Base-by-base conservation (phyloP, 2,329 filamentous ascomycete genomes). In the Teratosphaeria destructans region DNA sequence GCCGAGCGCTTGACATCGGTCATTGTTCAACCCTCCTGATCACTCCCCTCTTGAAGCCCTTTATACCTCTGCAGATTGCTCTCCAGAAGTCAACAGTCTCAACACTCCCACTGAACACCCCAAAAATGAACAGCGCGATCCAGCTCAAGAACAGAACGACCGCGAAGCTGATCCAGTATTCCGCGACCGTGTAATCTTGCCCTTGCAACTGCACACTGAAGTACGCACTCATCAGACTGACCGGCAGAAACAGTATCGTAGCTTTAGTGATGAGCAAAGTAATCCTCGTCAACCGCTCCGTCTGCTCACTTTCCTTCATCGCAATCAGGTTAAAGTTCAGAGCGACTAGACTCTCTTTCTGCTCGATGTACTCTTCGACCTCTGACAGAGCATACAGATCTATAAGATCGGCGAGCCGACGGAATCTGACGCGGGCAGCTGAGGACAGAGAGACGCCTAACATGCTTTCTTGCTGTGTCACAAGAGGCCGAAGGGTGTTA, bases 321-420 rank as follows among this genome's bases (percentile, higher is more conserved):
- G 87, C 84, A 60, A 87, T 89, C 63, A 91, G 79, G 71, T 88
- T 89, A 78, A 90, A 90, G 71, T 90, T 90, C 85, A 89, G 83
- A 63, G 82, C 82, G 3, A 87, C 85, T 29, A 91, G 75, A 0
- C 84, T 83, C 29, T 86, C 84, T 68, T 89, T 90, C 71, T 90
- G 87, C 32, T 82, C 82, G 26, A 90, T 72, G 60, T 83, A 83
- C 65, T 85, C 84, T 56, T 82, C 76, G 29, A 85, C 84, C 60
- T 85, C 82, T 65, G 79, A 82, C 49, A 87, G 70, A 61, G 85
- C 85, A 55, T 86, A 80, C 49, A 85, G 75, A 59, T 81, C 76
- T 58, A 86, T 78, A 52, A 82, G 78, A 65, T 86, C 82, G 61
- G 79, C 77, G 2, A 87, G 74, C 6, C 84, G 75, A 57, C 82